Conservation (phyloP, 768 basidiomycete species). For the Leucocoprinus leucothites region DNA sequence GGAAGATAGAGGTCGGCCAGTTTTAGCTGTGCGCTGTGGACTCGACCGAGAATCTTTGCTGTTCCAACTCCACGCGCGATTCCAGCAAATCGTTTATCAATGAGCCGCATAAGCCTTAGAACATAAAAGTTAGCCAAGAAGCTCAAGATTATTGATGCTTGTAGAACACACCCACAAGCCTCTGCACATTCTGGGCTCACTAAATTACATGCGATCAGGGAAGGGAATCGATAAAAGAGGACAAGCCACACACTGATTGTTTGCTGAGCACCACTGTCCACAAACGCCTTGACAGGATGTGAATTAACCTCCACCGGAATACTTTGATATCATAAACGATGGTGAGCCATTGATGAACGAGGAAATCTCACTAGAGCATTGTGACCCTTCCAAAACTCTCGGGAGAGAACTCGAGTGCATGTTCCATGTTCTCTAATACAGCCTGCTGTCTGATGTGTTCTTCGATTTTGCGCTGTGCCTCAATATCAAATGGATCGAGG, state of each 20-base stretch:
- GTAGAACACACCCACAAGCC: slow-evolving; percentile 68
- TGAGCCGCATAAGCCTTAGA: slow-evolving; percentile 83
- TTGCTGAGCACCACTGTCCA: slow-evolving; percentile 95
- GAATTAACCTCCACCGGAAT: slow-evolving; percentile 93
- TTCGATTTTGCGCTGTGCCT: slow-evolving; percentile 91
- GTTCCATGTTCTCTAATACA: slow-evolving; percentile 88
- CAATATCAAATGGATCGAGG: slow-evolving; percentile 86
- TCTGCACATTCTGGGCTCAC: slow-evolving; percentile 94
- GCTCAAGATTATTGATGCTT: slow-evolving; percentile 1
- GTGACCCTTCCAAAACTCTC: slow-evolving; percentile 92
- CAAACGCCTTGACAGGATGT: slow-evolving; percentile 89
- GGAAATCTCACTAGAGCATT: slow-evolving; percentile 85
- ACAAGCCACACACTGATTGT: slow-evolving; percentile 77
- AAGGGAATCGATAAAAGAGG: background rate
- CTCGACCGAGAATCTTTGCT: slow-evolving; percentile 88
- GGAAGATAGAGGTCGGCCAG: slow-evolving; percentile 80
- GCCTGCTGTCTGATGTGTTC: slow-evolving; percentile 89
- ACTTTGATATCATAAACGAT: slow-evolving; percentile 33
- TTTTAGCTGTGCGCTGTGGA: slow-evolving; percentile 92
- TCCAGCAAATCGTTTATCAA: slow-evolving; percentile 85
- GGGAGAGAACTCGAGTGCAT: slow-evolving; percentile 91
- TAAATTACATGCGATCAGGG: slow-evolving; percentile 24
- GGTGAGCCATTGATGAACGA: no score
- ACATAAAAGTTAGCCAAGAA: background rate
- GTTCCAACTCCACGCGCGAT: slow-evolving; percentile 94